Percentiles rank a stretch among this genome's conserved stretches.
These are phyloP conservation scores for Skeletonema marinoi DNA, from an alignment of 108 stramenopile genomes.

Conservation along the genomic window DNA sequence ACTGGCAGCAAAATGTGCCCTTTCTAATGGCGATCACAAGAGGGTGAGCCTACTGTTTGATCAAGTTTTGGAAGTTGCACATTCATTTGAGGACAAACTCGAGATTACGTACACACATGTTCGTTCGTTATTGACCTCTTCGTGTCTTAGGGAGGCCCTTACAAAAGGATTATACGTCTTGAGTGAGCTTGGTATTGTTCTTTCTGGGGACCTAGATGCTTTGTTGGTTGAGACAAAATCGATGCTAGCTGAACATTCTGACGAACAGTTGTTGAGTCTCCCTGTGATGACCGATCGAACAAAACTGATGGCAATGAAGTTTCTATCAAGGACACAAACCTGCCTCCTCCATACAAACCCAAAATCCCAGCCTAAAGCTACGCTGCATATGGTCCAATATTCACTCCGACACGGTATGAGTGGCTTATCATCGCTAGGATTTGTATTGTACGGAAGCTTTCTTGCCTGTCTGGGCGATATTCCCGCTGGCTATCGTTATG, in stretches of 20 bases:
- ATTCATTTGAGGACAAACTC: conserved; percentile 21
- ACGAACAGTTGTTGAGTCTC: not conserved
- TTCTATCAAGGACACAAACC: not conserved
- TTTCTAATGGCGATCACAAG: not conserved
- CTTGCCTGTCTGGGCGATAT: not conserved
- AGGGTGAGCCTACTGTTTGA: not conserved
- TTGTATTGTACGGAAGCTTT: not conserved
- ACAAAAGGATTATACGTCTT: not conserved
- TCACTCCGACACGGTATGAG: not conserved
- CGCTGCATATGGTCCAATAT: not conserved
- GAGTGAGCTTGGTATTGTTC: not conserved
- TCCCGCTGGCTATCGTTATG: not conserved
- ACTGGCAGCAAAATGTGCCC: not conserved
- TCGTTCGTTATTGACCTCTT: not conserved
- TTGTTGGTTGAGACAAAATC: not conserved
- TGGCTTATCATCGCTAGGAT: not conserved
- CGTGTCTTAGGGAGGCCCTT: not conserved
- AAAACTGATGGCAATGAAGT: not conserved
- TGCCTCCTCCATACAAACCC: not conserved
- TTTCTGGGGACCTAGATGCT: not conserved
- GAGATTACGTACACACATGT: not conserved
- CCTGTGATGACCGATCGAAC: not conserved
- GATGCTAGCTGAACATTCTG: not conserved
- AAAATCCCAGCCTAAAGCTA: not conserved
- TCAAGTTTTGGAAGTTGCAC: not conserved